A percentile compares a stretch with the other conserved stretches of the same genome.
Evolutionary conservation across 2,329 filamentous ascomycete species (phyloP).

Genomic region (Aspergillus cejpii): DNA sequence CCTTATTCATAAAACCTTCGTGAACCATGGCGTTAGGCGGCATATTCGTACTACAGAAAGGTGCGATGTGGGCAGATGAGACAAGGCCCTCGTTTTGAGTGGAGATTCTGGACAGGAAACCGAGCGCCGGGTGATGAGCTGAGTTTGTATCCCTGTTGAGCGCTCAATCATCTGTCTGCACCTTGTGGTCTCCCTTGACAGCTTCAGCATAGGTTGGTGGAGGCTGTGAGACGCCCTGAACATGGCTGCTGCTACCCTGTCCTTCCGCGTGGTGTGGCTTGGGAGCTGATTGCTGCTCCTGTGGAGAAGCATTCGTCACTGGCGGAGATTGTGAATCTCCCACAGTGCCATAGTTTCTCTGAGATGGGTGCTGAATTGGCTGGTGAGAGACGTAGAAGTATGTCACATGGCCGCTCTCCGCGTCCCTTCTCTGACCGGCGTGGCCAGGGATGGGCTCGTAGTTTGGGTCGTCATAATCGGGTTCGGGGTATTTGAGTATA

Average conservation of each 20-base stretch:
- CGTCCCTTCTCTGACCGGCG: slow-evolving; percentile 38
- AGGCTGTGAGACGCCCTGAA: slow-evolving; percentile 36
- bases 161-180: slow-evolving; percentile 60
- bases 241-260: slow-evolving; percentile 29
- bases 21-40: neutral
- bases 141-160: neutral
- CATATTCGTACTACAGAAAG: neutral
- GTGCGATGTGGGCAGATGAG: neutral
- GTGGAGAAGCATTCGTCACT: slow-evolving; percentile 4
- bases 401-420: slow-evolving; percentile 50
- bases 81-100: neutral
- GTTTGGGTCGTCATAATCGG: slow-evolving; percentile 51
- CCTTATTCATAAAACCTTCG: neutral
- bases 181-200: slow-evolving; percentile 82
- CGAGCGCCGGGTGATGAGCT: neutral
- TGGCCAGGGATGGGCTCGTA: slow-evolving; percentile 60
- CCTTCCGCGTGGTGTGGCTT: slow-evolving; percentile 20
- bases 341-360: slow-evolving; percentile 38
- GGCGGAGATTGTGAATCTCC: slow-evolving; percentile 22
- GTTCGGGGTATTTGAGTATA: slow-evolving; percentile 81
- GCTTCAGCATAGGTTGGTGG: slow-evolving; percentile 89
- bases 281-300: slow-evolving; percentile 6
- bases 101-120: too few species aligned
- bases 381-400: slow-evolving; percentile 67
- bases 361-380: slow-evolving; percentile 32